Evolutionary conservation across 768 basidiomycete genomes (phyloP).

Genomic region (Termitomyces sp.): DNA sequence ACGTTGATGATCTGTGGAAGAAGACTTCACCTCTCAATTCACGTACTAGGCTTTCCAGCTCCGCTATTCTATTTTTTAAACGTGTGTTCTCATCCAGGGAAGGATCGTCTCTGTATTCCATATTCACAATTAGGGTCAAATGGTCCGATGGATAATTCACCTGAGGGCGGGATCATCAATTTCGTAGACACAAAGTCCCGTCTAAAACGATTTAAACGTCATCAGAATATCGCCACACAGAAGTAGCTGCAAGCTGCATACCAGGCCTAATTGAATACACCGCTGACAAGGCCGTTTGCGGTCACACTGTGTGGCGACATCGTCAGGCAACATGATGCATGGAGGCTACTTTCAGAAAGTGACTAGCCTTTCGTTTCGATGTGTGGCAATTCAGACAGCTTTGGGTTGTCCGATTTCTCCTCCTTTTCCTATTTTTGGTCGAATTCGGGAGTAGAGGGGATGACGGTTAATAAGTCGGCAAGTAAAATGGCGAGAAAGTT

Average conservation of each 20-base stretch:
- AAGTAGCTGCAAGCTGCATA: slow-evolving; percentile 24
- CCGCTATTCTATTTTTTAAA: slow-evolving; percentile 82
- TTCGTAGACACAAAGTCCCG: slow-evolving; percentile 92
- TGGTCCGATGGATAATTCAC: slow-evolving; percentile 30
- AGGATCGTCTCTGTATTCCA: slow-evolving; percentile 66
- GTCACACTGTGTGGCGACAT: slow-evolving; percentile 60
- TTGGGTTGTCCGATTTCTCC: slow-evolving; percentile 89
- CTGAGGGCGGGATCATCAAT: slow-evolving; percentile 84
- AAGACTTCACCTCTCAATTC: slow-evolving; percentile 66
- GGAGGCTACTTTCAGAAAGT: slow-evolving; percentile 5
- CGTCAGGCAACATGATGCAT: slow-evolving; percentile 6
- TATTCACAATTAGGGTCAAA: slow-evolving; percentile 1
- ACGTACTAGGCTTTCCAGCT: slow-evolving; percentile 87
- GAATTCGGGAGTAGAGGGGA: slow-evolving; percentile 40
- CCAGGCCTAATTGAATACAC: slow-evolving; percentile 86
- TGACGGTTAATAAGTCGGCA: slow-evolving; percentile 45
- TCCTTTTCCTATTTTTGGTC: slow-evolving; percentile 65
- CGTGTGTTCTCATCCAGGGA: slow-evolving; percentile 83
- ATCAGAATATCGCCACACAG: slow-evolving; percentile 2
- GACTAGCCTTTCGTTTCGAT: slow-evolving; percentile 81
- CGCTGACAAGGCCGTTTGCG: slow-evolving; percentile 87
- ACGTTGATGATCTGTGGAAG: slow-evolving; percentile 4
- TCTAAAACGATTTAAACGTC: slow-evolving; percentile 36
- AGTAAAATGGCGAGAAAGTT: slow-evolving; percentile 25
- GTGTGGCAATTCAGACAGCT: slow-evolving; percentile 89